These are phyloP conservation scores for Dipodascus geniculatus DNA, from an alignment of 805 yeast species.

Conservation along the genomic window DNA sequence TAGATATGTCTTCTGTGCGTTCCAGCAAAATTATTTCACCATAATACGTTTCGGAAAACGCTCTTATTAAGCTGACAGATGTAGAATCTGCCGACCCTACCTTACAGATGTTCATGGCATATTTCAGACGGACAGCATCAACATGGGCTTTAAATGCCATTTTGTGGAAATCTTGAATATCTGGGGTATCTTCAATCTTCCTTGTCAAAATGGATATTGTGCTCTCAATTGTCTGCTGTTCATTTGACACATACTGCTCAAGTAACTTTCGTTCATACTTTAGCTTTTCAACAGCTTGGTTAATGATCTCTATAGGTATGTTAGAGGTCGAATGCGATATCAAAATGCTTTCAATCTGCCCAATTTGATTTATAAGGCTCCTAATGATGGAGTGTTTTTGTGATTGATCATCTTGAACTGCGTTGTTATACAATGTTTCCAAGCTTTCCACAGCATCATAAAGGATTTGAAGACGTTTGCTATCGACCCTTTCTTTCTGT, in stretches of 20 bases:
- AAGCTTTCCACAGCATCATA: constrained; percentile 11
- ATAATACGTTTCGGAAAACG: not conserved
- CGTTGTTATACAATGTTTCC: not conserved
- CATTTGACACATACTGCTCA: not conserved
- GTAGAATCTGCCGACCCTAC: not conserved
- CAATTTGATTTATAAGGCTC: constrained; percentile 3
- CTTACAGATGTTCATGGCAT: not conserved
- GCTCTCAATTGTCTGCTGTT: not conserved
- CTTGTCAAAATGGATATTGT: not conserved
- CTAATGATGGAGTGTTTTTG: not conserved
- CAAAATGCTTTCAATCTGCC: constrained; percentile 7
- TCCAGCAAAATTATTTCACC: not conserved
- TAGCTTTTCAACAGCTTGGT: not conserved
- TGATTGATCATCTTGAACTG: not conserved
- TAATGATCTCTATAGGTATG: not conserved
- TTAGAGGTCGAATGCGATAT: not conserved
- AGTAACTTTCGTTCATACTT: not conserved
- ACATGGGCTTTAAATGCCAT: not conserved
- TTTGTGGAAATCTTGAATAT: not conserved
- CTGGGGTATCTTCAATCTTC: not conserved
- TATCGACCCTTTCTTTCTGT: constrained; percentile 6
- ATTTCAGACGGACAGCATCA: not conserved
- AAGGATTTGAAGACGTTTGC: constrained; percentile 8
- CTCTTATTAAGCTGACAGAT: not conserved
- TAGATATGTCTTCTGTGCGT: not conserved